Percentiles rank a stretch among this genome's conserved stretches.
phyloP scores from a whole-genome alignment of 305 asterid genomes.

The Rubia balearica region DNA sequence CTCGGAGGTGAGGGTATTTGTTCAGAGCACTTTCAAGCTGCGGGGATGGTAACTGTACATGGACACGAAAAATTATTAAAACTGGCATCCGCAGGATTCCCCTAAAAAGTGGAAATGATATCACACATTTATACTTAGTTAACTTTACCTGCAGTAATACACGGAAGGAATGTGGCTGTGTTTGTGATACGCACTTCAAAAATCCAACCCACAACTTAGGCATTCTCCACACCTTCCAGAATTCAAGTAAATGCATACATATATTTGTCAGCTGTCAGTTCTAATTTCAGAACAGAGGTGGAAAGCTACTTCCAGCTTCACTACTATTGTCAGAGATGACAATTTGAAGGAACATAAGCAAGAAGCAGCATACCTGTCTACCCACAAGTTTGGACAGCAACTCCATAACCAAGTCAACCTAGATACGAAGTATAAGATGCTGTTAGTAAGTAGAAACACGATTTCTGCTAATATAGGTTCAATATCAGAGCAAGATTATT shows the following conservation, averaged over 20 bases:
- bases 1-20: constrained; percentile 76
- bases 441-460: background rate
- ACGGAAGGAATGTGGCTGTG: constrained; percentile 88
- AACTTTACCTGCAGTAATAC: constrained; percentile 73
- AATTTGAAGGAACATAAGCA: background rate
- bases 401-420: constrained; percentile 94
- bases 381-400: constrained; percentile 79
- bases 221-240: constrained; percentile 80
- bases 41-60: constrained; percentile 81
- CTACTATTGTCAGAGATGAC: background rate
- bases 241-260: constrained; percentile 13
- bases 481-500: background rate
- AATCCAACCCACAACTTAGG: constrained; percentile 93
- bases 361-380: constrained; percentile 55
- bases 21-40: constrained; percentile 86
- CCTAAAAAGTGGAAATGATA: background rate
- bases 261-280: background rate
- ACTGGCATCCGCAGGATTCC: background rate
- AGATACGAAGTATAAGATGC: constrained; percentile 24
- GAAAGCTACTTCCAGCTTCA: background rate
- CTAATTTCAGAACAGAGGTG: background rate
- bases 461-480: background rate
- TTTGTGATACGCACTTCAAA: constrained; percentile 89
- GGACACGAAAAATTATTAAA: constrained; percentile 13
- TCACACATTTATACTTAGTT: constrained; percentile 4